Evolutionary conservation across 306 rosid species (phyloP).

Genomic region (Fragaria nilgerrensis): DNA sequence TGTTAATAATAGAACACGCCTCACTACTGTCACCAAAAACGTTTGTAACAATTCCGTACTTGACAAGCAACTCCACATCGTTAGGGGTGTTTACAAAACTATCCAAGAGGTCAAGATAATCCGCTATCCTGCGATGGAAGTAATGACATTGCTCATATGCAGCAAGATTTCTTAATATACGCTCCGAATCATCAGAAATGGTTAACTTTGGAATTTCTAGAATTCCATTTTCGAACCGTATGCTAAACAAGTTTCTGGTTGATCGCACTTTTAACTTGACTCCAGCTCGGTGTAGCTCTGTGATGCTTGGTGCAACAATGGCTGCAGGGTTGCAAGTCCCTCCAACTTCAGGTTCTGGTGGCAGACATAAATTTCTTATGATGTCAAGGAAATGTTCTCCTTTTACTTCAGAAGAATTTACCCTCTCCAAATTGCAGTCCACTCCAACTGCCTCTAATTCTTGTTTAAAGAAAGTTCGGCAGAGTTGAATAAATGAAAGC

Average conservation of each 20-base stretch:
- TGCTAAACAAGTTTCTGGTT: not conserved
- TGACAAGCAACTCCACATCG: conserved; percentile 28
- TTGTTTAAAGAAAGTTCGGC: accelerated
- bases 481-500: not conserved
- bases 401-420: not conserved
- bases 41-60: conserved; percentile 20
- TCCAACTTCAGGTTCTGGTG: not conserved
- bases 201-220: conserved; percentile 26
- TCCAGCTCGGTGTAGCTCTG: not conserved
- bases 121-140: not conserved
- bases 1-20: not conserved
- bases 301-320: not conserved
- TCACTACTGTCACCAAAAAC: not conserved
- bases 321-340: not conserved
- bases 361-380: not conserved
- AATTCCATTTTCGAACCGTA: not conserved
- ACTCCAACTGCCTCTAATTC: not conserved
- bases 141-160: conserved; percentile 33
- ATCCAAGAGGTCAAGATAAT: conserved; percentile 21
- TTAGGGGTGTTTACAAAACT: not conserved
- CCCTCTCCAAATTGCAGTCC: not conserved
- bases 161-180: conserved; percentile 10
- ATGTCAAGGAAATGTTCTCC: not conserved
- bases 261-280: not conserved
- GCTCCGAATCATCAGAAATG: too few species aligned